Base-by-base conservation (phyloP, 192 early-diverging fungal species). In the Coemansia sp. region DNA sequence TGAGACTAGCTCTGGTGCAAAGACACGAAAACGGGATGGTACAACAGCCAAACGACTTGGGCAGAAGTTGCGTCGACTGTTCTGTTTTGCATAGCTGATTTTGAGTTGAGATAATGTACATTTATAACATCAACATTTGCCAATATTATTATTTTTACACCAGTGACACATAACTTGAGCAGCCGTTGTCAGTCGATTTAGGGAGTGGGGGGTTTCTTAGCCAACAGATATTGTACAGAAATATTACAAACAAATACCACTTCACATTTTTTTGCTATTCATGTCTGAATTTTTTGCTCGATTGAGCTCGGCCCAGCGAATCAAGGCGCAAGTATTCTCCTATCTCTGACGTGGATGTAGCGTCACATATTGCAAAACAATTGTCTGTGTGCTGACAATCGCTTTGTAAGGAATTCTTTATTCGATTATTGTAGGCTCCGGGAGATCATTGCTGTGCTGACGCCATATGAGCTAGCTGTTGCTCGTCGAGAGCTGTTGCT, bases 11-110 rank as follows among this genome's bases (percentile, higher is more conserved):
- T 61, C n/a, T 10, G 46, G 2, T 15, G 15, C 22, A 73, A 66
- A 39, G 43, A 24, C 43, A 16, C 43, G 46, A 20, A 5, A 18
- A 22, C 60, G 55, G 33, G 61, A 49, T 47, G 39, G 27, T 10
- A 46, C 68, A 22, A n/a, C 52, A 24, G 27, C 24, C 27, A 40
- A 29, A 22, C 63, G 75, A 29, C n/a, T 71, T n/a, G 62, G 58
- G n/a, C 44, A 43, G 2, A 34, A 36, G 0, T 24, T 78, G 38
- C 58, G 76, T 16, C 71, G 71, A 12, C 38, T 78, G 15, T 40
- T 78, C 2, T 78, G 76, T 31, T 36, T 78, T 24, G 55, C 57
- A 49, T 70, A 69, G 67, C 2, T 2, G 31, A 55, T 27, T n/a
- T 5, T 22, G 20, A 5, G 31, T 62, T 62, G 62, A 62, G 24